These are phyloP conservation scores for Papiliotrema nemorosa DNA, from an alignment of 1,284 basidiomycete species.

Conservation along the genomic window DNA sequence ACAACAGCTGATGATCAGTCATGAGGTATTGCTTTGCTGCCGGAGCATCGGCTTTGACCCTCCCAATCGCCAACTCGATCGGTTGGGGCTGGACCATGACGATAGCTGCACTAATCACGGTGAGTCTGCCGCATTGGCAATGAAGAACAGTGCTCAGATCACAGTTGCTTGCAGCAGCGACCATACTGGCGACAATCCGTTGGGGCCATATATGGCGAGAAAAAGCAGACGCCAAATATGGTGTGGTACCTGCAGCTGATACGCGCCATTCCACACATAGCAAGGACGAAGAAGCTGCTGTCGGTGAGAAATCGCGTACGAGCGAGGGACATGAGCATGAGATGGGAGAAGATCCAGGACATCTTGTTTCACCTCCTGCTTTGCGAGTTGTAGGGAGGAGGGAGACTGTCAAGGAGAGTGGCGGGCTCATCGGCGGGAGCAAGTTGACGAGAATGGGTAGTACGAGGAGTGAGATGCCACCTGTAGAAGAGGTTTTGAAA, in stretches of 20 bases:
- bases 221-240: conserved; percentile 18
- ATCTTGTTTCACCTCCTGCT: conserved; percentile 8
- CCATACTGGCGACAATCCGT: conserved; percentile 21
- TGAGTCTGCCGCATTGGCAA: conserved; percentile 9
- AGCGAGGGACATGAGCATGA: conserved; percentile 2
- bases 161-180: conserved; percentile 21
- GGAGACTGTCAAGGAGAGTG: background rate
- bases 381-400: background rate
- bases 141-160: background rate
- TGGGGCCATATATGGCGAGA: conserved; percentile 39
- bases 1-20: conserved; percentile 11
- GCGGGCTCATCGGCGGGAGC: background rate
- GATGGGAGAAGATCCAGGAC: conserved; percentile 16
- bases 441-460: background rate
- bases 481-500: conserved; percentile 35
- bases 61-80: conserved; percentile 57
- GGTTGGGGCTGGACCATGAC: conserved; percentile 58
- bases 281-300: background rate
- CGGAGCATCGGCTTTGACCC: conserved; percentile 52
- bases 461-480: conserved; percentile 19
- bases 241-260: conserved; percentile 5
- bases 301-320: background rate
- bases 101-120: conserved; percentile 50
- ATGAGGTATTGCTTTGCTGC: conserved; percentile 42
- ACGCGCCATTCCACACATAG: conserved; percentile 1